A percentile compares a stretch with the other conserved stretches of the same genome.
phyloP scores from a whole-genome alignment of 129 eudicot species.

The Calendula officinalis region DNA sequence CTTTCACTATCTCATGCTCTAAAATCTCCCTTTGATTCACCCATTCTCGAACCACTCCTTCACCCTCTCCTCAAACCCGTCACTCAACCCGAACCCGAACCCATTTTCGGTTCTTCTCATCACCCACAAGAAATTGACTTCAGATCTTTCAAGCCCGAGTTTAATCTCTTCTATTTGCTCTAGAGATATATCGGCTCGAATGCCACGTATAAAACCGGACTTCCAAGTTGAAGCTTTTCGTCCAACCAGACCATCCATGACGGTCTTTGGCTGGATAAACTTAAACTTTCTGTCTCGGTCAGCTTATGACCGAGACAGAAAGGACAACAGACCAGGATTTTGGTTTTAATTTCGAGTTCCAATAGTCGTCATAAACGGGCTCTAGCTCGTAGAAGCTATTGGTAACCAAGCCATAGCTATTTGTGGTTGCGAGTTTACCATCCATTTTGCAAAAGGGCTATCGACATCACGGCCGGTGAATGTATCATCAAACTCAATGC shows the following conservation, averaged over 20 bases:
- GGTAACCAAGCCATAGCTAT: slow-evolving; percentile 42
- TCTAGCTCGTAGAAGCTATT: slow-evolving; percentile 57
- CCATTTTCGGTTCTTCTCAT: slow-evolving; percentile 26
- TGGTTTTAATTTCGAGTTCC: slow-evolving; percentile 15
- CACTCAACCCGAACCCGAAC: background rate
- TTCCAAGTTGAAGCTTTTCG: slow-evolving; percentile 28
- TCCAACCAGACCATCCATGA: slow-evolving; percentile 59
- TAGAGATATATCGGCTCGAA: slow-evolving; percentile 37
- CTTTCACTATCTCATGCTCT: slow-evolving; percentile 25
- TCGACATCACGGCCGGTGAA: slow-evolving; percentile 17
- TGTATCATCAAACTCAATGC: slow-evolving; percentile 25
- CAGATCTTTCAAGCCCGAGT: slow-evolving; percentile 39
- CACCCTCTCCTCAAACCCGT: slow-evolving; percentile 25
- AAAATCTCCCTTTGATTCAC: slow-evolving; percentile 31
- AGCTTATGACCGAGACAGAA: slow-evolving; percentile 29
- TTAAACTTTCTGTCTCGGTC: background rate
- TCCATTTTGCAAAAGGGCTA: slow-evolving; percentile 28
- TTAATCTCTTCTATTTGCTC: slow-evolving; percentile 43
- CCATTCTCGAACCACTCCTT: slow-evolving; percentile 29
- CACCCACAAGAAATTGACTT: slow-evolving; percentile 56
- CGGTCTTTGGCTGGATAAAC: background rate
- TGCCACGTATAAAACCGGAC: slow-evolving; percentile 48
- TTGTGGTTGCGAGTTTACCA: slow-evolving; percentile 13
- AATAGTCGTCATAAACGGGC: slow-evolving; percentile 14
- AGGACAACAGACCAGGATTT: slow-evolving; percentile 45